These are phyloP conservation scores for Clarireedia monteithiana DNA, from an alignment of 2,329 filamentous ascomycete species.

Conservation along the genomic window DNA sequence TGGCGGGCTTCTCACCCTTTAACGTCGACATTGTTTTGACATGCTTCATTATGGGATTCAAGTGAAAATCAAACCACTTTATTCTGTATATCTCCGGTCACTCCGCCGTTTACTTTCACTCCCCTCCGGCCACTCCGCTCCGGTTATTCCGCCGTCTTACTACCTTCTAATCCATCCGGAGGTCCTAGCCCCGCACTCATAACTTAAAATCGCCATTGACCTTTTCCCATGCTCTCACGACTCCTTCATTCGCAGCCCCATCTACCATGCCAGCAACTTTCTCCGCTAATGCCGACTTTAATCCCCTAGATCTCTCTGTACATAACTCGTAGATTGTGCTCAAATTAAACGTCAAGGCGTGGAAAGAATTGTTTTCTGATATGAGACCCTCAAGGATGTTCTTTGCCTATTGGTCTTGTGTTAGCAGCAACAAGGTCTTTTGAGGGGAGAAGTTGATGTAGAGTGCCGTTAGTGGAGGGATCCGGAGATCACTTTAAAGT, in stretches of 20 bases:
- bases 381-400: slow-evolving; percentile 60
- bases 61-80: too few species aligned
- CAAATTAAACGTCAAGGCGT: slow-evolving; percentile 80
- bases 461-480: neutral
- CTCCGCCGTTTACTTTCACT: too few species aligned
- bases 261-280: slow-evolving; percentile 44
- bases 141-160: neutral
- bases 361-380: slow-evolving; percentile 56
- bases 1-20: too few species aligned
- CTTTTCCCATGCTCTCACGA: slow-evolving; percentile 24
- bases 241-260: neutral
- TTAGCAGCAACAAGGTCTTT: neutral
- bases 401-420: slow-evolving; percentile 43
- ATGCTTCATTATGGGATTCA: too few species aligned
- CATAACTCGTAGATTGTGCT: slow-evolving; percentile 88
- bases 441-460: neutral
- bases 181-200: slow-evolving; percentile 4
- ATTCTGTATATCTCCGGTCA: too few species aligned
- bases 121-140: neutral
- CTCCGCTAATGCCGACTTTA: slow-evolving; percentile 67
- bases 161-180: neutral
- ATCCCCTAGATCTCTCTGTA: slow-evolving; percentile 62
- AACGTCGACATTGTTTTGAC: too few species aligned
- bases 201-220: slow-evolving; percentile 30
- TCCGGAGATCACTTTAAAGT: neutral